Base-by-base conservation (phyloP, 106 monocot species). In the Allium fistulosum region DNA sequence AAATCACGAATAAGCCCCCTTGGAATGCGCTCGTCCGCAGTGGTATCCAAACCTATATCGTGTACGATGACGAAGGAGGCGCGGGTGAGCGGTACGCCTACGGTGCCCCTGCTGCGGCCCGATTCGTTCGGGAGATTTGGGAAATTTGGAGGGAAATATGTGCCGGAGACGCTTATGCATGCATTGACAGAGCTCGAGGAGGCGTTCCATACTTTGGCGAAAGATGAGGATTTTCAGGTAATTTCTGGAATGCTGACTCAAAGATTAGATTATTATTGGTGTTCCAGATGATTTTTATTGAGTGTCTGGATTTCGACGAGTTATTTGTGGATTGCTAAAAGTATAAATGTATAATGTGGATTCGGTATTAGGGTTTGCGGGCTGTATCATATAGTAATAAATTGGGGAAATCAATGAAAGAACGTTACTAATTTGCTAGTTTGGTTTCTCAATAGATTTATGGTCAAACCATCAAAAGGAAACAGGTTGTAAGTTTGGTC, bases 91-190 rank as follows among this genome's bases (percentile, higher is more conserved):
- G 51, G 16, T 27, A 69, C 15, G 66, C 70, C 46, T 50, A 51
- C 50, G 7, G 61, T 22, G 46, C 63, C 47, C 10, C 51, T 17
- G 47, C 69, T 28, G 71, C 66, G 94, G 61, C 94, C 94, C 9
- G 90, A 94, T 58, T 68, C 84, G 26, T 87, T 83, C 61, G 87
- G 94, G 13, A 27, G 90, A 68, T 90, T 90, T 61, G 90, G 90
- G 55, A 81, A 62, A 69, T 94, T 90, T 58, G 94, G 94, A 46
- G 94, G 94, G 58, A 94, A 90, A 80, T 94, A 94, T 45, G 94
- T 94, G 22, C 94, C 94, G 11, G 94, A 94, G 66, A 94, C 94
- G 22, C 84, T 90, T 22, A 90, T 94, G 94, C 74, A 90, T 11
- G 94, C 88, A 3, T 71, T 88, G 4, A 55, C 81, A 7, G 85